Evolutionary conservation across 1,284 basidiomycete species (phyloP), one percentile per base, ranked within the genome.

Genomic region (Sanghuangporus weigelae): DNA sequence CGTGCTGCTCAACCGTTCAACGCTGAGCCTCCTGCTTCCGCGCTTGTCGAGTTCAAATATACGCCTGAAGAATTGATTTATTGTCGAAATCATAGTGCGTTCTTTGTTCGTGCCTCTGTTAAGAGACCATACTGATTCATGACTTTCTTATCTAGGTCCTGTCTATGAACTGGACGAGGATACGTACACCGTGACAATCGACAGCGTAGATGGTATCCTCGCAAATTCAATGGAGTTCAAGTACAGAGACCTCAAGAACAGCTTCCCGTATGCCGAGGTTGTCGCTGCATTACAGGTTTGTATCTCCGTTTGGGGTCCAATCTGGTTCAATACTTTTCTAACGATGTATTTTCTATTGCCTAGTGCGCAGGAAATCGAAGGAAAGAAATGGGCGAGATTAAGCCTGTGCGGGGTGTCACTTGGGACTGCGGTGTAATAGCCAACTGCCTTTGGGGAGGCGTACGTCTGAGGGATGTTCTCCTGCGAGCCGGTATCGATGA

Each of bases 301-400:
- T 73, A 4, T 19, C 16, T 11, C 26, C n/a, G 21, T 65, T 14
- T 57, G 16, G 54, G n/a, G 3, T 31, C 26, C 26, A 31, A 31
- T 31, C 26, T 3, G 3, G 26, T 31, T 0, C 5, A 59, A 59
- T 12, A 51, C 7, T 16, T 19, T 26, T 26, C 48, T 38, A 44
- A 54, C 57, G 3, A 31, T 4, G 14, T 7, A 19, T 19, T 26
- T n/a, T 26, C 14, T 8, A 49, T 55, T 38, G 38, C 19, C 1
- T 59, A 89, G 85, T 89, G 87, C 67, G 87, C 87, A 16, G 87
- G 87, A 11, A 88, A 88, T 68, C 76, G 86, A 66, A 78, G 87
- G 19, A 83, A 81, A 64, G 83, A 85, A 72, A 89, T 89, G 86
- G 80, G 79, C n/a, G 74, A 76, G 3, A 75, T 81, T 46, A 87